phyloP scores from a whole-genome alignment of 2,329 filamentous ascomycete species.

The Ophiosphaerella narmari region DNA sequence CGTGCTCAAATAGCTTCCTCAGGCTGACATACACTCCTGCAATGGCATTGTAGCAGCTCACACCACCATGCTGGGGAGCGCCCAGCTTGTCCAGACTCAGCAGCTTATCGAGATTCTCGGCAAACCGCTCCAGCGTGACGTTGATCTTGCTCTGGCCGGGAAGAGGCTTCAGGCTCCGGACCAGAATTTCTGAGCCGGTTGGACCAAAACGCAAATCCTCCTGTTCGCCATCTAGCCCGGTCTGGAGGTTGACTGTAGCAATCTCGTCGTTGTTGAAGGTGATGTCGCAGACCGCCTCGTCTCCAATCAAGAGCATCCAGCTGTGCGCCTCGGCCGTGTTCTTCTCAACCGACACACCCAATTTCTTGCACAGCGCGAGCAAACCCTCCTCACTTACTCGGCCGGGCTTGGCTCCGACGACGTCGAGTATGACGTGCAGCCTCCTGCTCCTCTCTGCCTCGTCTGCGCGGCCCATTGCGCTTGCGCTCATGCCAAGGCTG shows the following conservation, averaged over 20 bases:
- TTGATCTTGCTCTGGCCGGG: conserved; percentile 68
- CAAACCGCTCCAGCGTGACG: conserved; percentile 72
- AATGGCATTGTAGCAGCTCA: conserved; percentile 79
- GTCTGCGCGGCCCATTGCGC: conserved; percentile 50
- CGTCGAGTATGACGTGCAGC: conserved; percentile 67
- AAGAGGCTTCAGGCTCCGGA: conserved; percentile 65
- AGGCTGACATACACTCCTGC: conserved; percentile 74
- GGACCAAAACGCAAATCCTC: conserved; percentile 50
- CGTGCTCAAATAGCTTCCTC: conserved; percentile 71
- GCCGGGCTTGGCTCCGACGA: conserved; percentile 69
- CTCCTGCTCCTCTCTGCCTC: conserved; percentile 58
- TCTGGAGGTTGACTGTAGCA: conserved; percentile 65
- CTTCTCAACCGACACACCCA: conserved; percentile 61
- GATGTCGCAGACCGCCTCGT: conserved; percentile 39
- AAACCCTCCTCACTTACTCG: conserved; percentile 75
- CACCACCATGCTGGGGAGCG: conserved; percentile 57
- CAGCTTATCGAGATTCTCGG: conserved; percentile 71
- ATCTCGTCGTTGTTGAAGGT: conserved; percentile 45
- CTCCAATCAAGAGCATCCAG: conserved; percentile 43
- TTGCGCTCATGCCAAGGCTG: conserved; percentile 43
- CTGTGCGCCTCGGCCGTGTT: conserved; percentile 30
- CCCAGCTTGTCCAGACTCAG: conserved; percentile 74
- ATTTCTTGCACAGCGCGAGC: conserved; percentile 69
- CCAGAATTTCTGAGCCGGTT: conserved; percentile 68
- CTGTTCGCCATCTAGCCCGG: conserved; percentile 65